Percentiles rank a stretch among this genome's conserved stretches.
phyloP scores from a whole-genome alignment of 805 yeast genomes.

The Candida sanyiensis region DNA sequence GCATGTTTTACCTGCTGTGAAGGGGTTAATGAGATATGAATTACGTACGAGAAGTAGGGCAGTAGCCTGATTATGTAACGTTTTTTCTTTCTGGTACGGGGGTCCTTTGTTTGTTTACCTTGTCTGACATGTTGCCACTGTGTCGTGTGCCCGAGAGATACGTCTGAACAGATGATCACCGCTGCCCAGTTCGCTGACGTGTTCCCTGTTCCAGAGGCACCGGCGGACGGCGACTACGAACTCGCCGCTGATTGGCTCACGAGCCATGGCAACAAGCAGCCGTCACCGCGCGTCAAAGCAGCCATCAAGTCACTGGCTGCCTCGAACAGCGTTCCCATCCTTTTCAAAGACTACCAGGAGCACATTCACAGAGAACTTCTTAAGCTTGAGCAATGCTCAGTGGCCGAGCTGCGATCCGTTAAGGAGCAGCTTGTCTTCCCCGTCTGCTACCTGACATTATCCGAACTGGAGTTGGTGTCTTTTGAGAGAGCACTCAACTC shows the following conservation, averaged over 20 bases:
- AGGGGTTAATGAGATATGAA: too few species aligned
- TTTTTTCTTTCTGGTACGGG: too few species aligned
- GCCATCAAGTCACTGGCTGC: conserved; percentile 18
- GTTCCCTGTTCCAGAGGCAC: conserved; percentile 16
- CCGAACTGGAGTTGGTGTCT: conserved; percentile 11
- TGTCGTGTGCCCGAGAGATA: too few species aligned
- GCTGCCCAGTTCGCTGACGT: conserved; percentile 9
- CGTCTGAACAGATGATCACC: conserved; percentile 6
- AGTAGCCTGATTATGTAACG: too few species aligned
- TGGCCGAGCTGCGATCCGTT: conserved; percentile 12
- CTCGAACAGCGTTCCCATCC: neutral
- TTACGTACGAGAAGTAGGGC: too few species aligned
- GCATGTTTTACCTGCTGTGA: conserved; percentile 30
- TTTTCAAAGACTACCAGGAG: conserved; percentile 14
- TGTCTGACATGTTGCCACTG: too few species aligned
- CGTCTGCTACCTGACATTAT: conserved; percentile 11
- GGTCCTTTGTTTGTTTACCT: too few species aligned
- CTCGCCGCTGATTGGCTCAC: conserved; percentile 22
- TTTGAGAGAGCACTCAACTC: conserved; percentile 20
- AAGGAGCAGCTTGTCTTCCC: conserved; percentile 23
- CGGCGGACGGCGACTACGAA: conserved; percentile 20
- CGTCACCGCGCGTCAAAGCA: conserved; percentile 18
- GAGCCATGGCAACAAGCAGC: conserved; percentile 21
- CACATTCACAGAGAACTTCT: conserved; percentile 17
- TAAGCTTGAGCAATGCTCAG: too few species aligned